Percentiles rank a stretch among this genome's conserved stretches.
These are phyloP conservation scores for Chaetoceros tenuissimus DNA, from an alignment of 108 stramenopile genomes.

Conservation along the genomic window DNA sequence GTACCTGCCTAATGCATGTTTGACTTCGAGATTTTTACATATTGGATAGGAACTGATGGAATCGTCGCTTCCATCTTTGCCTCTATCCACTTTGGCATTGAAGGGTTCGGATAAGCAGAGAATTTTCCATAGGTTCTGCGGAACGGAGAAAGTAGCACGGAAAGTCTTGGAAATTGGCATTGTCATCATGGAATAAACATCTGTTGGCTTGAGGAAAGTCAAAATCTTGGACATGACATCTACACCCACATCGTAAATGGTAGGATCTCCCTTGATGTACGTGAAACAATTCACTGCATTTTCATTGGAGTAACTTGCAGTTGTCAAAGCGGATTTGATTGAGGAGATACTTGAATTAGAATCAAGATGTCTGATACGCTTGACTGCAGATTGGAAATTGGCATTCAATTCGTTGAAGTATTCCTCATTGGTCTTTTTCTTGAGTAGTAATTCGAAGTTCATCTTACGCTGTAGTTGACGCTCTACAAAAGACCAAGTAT, in stretches of 20 bases:
- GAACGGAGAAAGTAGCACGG: constrained; percentile 45
- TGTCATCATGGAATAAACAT: constrained; percentile 54
- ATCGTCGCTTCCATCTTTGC: constrained; percentile 7
- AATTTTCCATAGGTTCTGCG: constrained; percentile 71
- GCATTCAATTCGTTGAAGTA: not conserved
- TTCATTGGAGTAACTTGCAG: not conserved
- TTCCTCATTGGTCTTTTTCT: not conserved
- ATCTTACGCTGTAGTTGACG: not conserved
- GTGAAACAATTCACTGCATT: not conserved
- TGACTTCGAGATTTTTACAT: constrained; percentile 22
- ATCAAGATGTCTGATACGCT: not conserved
- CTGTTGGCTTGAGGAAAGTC: constrained; percentile 57
- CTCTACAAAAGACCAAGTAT: not conserved
- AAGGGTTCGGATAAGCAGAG: constrained; percentile 72
- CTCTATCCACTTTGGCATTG: constrained; percentile 49
- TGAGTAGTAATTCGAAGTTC: not conserved
- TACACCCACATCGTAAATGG: constrained; percentile 41
- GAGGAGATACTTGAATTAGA: not conserved
- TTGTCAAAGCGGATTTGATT: not conserved
- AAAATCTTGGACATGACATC: constrained; percentile 72
- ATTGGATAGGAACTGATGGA: constrained; percentile 18
- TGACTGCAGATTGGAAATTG: not conserved
- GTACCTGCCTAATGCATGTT: constrained; percentile 46
- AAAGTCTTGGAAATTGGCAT: constrained; percentile 69
- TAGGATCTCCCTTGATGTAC: constrained; percentile 12